phyloP scores from a whole-genome alignment of 108 stramenopile genomes.

The Cyclotella atomus region DNA sequence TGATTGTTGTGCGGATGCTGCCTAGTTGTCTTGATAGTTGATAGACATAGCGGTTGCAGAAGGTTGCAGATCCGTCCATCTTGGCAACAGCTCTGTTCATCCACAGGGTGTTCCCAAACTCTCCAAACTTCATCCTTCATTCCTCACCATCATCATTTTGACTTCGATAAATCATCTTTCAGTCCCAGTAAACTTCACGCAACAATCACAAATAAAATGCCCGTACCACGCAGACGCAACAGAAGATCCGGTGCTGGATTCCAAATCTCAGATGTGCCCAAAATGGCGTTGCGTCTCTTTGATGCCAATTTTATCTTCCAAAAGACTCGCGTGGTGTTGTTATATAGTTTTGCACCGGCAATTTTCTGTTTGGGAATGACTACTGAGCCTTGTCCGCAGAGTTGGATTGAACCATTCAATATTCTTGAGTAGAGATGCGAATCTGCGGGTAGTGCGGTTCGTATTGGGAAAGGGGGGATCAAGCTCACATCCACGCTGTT shows the following conservation, averaged over 20 bases:
- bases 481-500: too few species aligned
- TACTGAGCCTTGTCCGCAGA: conserved; percentile 78
- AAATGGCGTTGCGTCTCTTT: conserved; percentile 55
- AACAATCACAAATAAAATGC: conserved; percentile 56
- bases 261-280: conserved; percentile 50
- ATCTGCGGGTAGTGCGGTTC: too few species aligned
- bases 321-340: conserved; percentile 60
- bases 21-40: too few species aligned
- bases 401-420: conserved; percentile 85
- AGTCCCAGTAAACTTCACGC: not conserved
- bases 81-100: too few species aligned
- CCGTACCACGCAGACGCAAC: conserved; percentile 84
- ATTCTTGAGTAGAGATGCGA: conserved; percentile 64
- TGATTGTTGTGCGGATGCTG: too few species aligned
- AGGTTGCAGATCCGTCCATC: too few species aligned
- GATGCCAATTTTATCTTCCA: conserved; percentile 80
- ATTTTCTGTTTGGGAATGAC: conserved; percentile 84
- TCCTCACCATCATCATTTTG: too few species aligned
- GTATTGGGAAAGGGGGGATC: too few species aligned
- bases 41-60: too few species aligned
- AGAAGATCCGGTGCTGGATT: conserved; percentile 42
- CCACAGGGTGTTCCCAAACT: too few species aligned
- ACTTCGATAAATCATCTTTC: too few species aligned
- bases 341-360: conserved; percentile 77
- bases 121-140: too few species aligned